phyloP scores from a whole-genome alignment of 1,284 basidiomycete genomes.

The Psilocybe mexicana region DNA sequence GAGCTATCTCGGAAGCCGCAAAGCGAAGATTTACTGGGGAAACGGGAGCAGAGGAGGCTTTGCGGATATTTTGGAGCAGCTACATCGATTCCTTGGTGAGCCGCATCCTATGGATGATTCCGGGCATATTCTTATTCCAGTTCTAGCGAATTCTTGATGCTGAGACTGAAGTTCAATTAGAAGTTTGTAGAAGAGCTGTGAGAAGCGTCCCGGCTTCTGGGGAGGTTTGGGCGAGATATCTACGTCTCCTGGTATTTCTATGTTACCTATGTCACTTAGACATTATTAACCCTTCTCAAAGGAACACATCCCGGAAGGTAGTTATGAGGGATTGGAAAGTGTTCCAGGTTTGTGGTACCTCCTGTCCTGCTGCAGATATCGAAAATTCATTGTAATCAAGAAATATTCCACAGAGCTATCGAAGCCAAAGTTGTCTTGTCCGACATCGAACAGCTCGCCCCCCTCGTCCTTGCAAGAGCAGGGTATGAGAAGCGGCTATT shows the following conservation, averaged over 20 bases:
- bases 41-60: slow-evolving; percentile 52
- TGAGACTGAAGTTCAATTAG: slow-evolving; percentile 41
- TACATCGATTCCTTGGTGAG: slow-evolving; percentile 59
- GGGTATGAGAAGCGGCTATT: slow-evolving; percentile 62
- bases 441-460: slow-evolving; percentile 68
- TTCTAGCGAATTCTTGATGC: slow-evolving; percentile 49
- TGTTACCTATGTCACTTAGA: background rate
- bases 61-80: slow-evolving; percentile 64
- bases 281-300: slow-evolving; percentile 8
- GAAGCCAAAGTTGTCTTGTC: slow-evolving; percentile 52
- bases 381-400: slow-evolving; percentile 33
- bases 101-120: background rate
- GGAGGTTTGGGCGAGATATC: slow-evolving; percentile 72
- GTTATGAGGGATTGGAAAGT: slow-evolving; percentile 35
- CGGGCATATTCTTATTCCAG: slow-evolving; percentile 4
- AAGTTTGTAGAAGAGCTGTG: slow-evolving; percentile 53
- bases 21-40: slow-evolving; percentile 54
- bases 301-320: slow-evolving; percentile 30
- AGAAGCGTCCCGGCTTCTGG: slow-evolving; percentile 71
- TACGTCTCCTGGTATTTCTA: slow-evolving; percentile 61
- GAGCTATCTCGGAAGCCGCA: slow-evolving; percentile 74
- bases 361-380: slow-evolving; percentile 7
- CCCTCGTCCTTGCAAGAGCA: slow-evolving; percentile 65
- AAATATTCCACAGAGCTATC: slow-evolving; percentile 58
- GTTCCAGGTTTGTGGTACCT: slow-evolving; percentile 33